Percentiles rank a stretch among this genome's conserved stretches.
phyloP scores from a whole-genome alignment of 768 basidiomycete species.

The Tricholoma sp. region DNA sequence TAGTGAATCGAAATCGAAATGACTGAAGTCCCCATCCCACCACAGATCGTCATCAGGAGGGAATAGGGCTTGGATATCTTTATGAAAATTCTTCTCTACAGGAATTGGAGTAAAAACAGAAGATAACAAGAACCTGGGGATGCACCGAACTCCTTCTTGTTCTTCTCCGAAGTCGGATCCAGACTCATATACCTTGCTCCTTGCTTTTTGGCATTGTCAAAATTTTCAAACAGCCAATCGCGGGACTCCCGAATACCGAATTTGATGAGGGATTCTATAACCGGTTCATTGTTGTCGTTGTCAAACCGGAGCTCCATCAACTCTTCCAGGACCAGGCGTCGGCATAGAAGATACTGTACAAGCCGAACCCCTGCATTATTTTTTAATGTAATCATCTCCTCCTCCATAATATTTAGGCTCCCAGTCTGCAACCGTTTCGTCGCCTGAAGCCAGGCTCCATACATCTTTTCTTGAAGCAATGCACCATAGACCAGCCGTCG shows the following conservation, averaged over 20 bases:
- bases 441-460: not conserved
- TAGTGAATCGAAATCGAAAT: not conserved
- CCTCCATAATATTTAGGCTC: not conserved
- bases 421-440: not conserved
- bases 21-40: not conserved
- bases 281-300: not conserved
- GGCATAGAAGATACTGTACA: not conserved
- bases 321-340: not conserved
- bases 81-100: not conserved
- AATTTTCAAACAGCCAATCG: not conserved
- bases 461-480: not conserved
- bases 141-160: not conserved
- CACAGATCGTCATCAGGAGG: not conserved
- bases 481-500: not conserved
- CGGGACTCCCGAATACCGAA: not conserved
- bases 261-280: not conserved
- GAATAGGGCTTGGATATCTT: not conserved
- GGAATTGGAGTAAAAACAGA: not conserved
- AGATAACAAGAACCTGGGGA: not conserved
- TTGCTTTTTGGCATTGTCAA: not conserved
- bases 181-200: not conserved
- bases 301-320: not conserved
- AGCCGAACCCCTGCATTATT: not conserved
- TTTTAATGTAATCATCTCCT: not conserved
- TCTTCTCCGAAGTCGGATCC: not conserved